Base-by-base conservation (phyloP, 1,139 yeast genomes). In the Lodderomyces beijingensis region DNA sequence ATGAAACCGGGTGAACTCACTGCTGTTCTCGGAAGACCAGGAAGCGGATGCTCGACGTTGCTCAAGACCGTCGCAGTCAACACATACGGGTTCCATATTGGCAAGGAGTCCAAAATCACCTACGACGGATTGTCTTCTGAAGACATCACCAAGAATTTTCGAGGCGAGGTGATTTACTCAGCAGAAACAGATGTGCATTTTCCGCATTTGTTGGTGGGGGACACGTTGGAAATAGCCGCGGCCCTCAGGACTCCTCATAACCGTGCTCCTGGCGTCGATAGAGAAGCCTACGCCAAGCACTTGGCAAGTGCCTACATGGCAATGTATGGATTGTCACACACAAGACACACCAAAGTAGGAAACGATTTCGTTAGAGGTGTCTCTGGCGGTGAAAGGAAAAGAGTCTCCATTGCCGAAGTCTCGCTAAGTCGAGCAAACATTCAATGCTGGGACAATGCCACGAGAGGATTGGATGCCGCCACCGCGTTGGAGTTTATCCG, bases 401-500 rank as follows among this genome's bases (percentile, higher is more conserved):
- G 72, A 46, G 70, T 65, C 16, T 62, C 70, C 10, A 65, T 65
- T 41, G 69, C 70, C n/a, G 71, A 65, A 44, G 68, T 54, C 5
- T 53, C 64, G 7, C 46, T 62, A 31, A 51, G 56, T 37, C 61
- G 63, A 16, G 59, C 68, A 9, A 54, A 51, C 31, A 34, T 65
- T 7, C 70, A 74, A 51, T 74, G 79, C 50, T 75, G 80, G 81
- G 81, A 75, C 52, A 75, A 74, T 40, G 72, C 80, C 3, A 75
- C 80, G 8, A 65, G 80, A 56, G 81, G 81, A 41, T 57, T 75
- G 41, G 81, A 75, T 53, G 65, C 80, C 3, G 77, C 79, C 9
- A 73, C 79, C 12, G 80, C 80, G 2, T 61, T 82, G 38, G 94
- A 85, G 55, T 85, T 83, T 46, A 69, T 79, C 36, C 68, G 76